Evolutionary conservation across 2,329 filamentous ascomycete genomes (phyloP).

Genomic region (Fusarium armeniacum): DNA sequence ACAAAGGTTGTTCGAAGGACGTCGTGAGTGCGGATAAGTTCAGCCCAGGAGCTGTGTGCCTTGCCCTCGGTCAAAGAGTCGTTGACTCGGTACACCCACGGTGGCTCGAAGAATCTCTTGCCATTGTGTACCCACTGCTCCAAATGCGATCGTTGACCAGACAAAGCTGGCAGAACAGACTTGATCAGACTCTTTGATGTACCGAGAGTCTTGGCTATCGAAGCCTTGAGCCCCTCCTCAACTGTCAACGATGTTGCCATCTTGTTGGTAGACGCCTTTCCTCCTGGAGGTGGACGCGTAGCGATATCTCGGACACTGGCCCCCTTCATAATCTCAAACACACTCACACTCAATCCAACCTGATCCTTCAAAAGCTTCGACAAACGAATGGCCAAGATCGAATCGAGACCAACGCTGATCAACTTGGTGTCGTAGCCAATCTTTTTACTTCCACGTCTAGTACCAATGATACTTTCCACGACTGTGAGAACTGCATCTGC

Average conservation of each 20-base stretch:
- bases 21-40: slow-evolving; percentile 13
- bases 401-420: slow-evolving; percentile 27
- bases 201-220: background rate
- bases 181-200: background rate
- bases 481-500: slow-evolving; percentile 4
- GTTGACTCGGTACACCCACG: slow-evolving; percentile 20
- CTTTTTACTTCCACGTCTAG: background rate
- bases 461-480: slow-evolving; percentile 14
- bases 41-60: background rate
- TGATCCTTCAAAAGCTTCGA: slow-evolving; percentile 28
- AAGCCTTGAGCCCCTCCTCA: background rate
- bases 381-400: slow-evolving; percentile 30
- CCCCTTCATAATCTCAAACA: slow-evolving; percentile 34
- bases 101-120: slow-evolving; percentile 32
- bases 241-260: background rate
- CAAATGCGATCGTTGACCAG: slow-evolving; percentile 20
- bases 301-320: slow-evolving; percentile 11
- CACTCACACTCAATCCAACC: slow-evolving; percentile 5
- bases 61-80: background rate
- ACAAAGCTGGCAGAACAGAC: slow-evolving; percentile 1
- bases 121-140: slow-evolving; percentile 31
- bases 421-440: slow-evolving; percentile 18
- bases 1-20: slow-evolving; percentile 22
- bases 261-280: background rate
- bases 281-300: background rate